phyloP scores from a whole-genome alignment of 495 filamentous ascomycete species.

The Penicillium ucsense region DNA sequence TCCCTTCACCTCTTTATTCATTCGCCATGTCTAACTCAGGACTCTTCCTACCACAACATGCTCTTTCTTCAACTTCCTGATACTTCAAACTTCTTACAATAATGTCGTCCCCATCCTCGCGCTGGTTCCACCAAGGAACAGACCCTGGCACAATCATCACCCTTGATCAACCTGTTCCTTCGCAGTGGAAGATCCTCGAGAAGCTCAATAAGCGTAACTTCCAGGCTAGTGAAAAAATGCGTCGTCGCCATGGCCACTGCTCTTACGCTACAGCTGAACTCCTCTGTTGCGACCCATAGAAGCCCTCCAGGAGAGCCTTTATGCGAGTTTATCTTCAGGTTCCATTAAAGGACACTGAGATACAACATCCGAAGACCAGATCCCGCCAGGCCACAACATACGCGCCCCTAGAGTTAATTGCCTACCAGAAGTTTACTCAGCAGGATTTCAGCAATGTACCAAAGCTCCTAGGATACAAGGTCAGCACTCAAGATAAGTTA shows the following conservation, averaged over 20 bases:
- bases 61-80: not conserved
- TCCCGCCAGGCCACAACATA: conserved; percentile 6
- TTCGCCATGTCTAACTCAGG: too few relatives aligned
- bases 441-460: conserved; percentile 3
- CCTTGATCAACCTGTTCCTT: conserved; percentile 2
- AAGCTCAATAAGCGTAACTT: conserved; percentile 4
- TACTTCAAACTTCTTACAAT: not conserved
- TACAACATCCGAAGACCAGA: conserved; percentile 7
- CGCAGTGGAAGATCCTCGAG: conserved; percentile 3
- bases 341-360: conserved; percentile 7
- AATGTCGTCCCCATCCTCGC: conserved; percentile 1
- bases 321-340: conserved; percentile 11
- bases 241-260: not conserved
- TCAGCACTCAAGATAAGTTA: conserved; percentile 2
- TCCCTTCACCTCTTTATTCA: too few relatives aligned
- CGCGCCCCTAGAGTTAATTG: conserved; percentile 3
- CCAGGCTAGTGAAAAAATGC: not conserved
- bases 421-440: conserved; percentile 2
- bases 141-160: conserved; percentile 1
- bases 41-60: too few relatives aligned
- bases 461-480: conserved; percentile 7
- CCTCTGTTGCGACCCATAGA: conserved; percentile 5
- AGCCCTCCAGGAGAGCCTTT: not conserved
- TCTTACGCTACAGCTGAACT: conserved; percentile 9
- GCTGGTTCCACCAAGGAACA: conserved; percentile 1